These are phyloP conservation scores for Candolleomyces aberdarensis DNA, from an alignment of 768 basidiomycete species.

Conservation along the genomic window DNA sequence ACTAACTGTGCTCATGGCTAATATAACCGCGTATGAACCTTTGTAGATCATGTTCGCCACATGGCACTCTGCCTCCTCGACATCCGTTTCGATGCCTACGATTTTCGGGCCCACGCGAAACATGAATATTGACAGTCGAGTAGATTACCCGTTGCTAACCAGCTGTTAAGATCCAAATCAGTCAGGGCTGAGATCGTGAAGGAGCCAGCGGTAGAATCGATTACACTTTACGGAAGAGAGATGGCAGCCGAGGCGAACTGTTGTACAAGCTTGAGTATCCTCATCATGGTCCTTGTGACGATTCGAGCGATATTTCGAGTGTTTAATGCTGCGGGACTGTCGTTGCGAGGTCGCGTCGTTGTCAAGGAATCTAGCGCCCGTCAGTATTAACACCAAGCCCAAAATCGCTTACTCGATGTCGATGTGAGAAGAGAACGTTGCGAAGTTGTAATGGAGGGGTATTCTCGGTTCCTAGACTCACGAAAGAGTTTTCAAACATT, in stretches of 20 bases:
- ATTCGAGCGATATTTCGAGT: no score
- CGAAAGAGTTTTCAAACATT: no score
- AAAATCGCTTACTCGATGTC: no score
- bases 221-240: conserved; percentile 72
- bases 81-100: conserved; percentile 64
- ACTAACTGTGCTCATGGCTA: conserved; percentile 95
- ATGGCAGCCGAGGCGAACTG: no score
- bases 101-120: conserved; percentile 75
- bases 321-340: no score
- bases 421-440: no score
- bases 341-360: no score
- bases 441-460: neutral
- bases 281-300: no score
- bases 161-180: conserved; percentile 42
- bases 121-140: conserved; percentile 76
- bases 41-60: conserved; percentile 95
- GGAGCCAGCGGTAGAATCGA: conserved; percentile 22
- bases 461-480: no score
- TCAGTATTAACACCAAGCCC: neutral
- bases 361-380: neutral
- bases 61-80: conserved; percentile 89
- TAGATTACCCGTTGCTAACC: conserved; percentile 73
- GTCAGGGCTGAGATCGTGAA: neutral
- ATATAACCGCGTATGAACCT: conserved; percentile 93
- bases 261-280: no score